Conservation (phyloP, 106 monocot genomes). For the Acanthochlamys bracteata region DNA sequence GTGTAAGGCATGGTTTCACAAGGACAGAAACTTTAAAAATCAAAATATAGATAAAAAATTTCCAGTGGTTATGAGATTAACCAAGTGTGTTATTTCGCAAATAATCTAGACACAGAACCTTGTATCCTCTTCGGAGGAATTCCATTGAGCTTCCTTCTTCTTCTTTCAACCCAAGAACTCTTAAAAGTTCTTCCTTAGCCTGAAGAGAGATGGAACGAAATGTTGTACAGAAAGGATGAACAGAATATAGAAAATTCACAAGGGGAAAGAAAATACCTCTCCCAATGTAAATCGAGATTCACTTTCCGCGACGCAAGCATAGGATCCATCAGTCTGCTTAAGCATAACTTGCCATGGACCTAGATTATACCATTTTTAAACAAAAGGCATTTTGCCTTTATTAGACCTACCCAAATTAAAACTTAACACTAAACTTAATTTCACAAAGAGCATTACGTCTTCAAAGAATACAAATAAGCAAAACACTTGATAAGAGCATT, state of each 20-base stretch:
- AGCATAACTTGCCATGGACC: constrained; percentile 99
- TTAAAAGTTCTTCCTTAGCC: constrained; percentile 91
- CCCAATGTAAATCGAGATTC: constrained; percentile 87
- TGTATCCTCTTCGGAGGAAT: constrained; percentile 94
- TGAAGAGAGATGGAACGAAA: constrained; percentile 1
- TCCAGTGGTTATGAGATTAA: background rate
- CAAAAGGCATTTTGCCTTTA: too few species aligned
- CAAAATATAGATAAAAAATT: background rate
- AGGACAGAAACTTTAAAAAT: too few species aligned
- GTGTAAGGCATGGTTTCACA: too few species aligned
- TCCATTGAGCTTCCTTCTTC: constrained; percentile 94
- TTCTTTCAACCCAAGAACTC: constrained; percentile 90
- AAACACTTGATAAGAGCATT: too few species aligned
- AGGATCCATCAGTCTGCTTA: constrained; percentile 88
- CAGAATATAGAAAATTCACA: background rate
- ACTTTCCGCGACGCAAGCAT: constrained; percentile 97
- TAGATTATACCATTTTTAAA: constrained; percentile 15
- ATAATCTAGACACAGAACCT: constrained; percentile 33
- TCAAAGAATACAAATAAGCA: too few species aligned
- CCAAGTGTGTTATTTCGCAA: too few species aligned
- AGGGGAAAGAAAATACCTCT: constrained; percentile 45
- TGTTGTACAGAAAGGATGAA: background rate
- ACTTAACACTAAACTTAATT: too few species aligned
- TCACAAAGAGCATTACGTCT: too few species aligned
- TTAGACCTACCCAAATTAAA: too few species aligned